These are phyloP conservation scores for Arabis alpina DNA, from an alignment of 345 rosid species.

Conservation along the genomic window DNA sequence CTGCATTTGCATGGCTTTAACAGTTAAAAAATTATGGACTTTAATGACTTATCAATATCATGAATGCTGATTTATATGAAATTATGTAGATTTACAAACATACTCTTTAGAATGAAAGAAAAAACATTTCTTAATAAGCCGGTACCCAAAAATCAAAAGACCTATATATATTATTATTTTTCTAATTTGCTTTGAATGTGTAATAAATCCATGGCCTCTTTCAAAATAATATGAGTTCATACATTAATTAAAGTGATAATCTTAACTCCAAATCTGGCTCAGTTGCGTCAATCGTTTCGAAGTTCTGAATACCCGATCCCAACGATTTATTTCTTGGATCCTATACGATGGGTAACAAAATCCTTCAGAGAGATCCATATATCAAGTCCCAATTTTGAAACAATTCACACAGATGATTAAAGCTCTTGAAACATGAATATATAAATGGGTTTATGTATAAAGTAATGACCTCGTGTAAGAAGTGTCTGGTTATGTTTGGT, in stretches of 20 bases:
- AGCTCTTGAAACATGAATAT: background rate
- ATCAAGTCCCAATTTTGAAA: conserved; percentile 7
- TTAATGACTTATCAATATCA: too few relatives aligned
- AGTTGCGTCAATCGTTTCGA: conserved; percentile 70
- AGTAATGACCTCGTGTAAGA: conserved; percentile 61
- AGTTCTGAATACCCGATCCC: conserved; percentile 71
- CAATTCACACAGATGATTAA: background rate
- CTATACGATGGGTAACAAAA: conserved; percentile 20
- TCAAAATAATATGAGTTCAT: conserved; percentile 22
- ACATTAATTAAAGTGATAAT: conserved; percentile 56
- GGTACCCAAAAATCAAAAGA: too few relatives aligned
- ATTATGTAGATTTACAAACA: too few relatives aligned
- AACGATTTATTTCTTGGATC: conserved; percentile 56
- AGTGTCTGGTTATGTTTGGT: conserved; percentile 65
- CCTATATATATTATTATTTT: background rate
- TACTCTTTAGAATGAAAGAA: too few relatives aligned
- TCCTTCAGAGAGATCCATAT: conserved; percentile 7
- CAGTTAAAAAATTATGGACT: too few relatives aligned
- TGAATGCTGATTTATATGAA: too few relatives aligned
- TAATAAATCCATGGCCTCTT: conserved; percentile 14
- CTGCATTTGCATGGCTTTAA: too few relatives aligned
- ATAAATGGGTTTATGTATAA: background rate
- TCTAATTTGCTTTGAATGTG: conserved; percentile 24
- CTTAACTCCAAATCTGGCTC: conserved; percentile 93
- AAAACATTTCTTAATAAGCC: too few relatives aligned